A percentile compares a stretch with the other conserved stretches of the same genome.
These are phyloP conservation scores for Wickerhamomyces ciferrii DNA, from an alignment of 805 yeast species.

Conservation along the genomic window DNA sequence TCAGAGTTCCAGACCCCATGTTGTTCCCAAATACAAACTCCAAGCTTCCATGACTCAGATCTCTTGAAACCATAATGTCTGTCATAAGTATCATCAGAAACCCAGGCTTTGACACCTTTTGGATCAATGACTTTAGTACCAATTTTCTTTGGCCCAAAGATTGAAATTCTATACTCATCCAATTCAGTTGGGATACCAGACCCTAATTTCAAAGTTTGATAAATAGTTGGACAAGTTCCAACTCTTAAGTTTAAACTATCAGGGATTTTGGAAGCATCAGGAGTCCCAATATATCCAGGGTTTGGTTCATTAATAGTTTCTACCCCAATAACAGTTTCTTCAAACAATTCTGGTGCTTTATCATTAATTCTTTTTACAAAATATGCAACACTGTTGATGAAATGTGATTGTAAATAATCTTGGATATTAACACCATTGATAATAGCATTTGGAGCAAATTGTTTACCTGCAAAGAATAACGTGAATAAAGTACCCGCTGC, in stretches of 20 bases:
- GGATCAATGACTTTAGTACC: slow-evolving; percentile 61
- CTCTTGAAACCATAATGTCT: slow-evolving; percentile 67
- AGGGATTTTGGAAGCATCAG: slow-evolving; percentile 50
- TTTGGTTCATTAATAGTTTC: slow-evolving; percentile 88
- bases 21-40: slow-evolving; percentile 76
- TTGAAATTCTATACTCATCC: slow-evolving; percentile 63
- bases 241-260: slow-evolving; percentile 60
- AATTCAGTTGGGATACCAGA: slow-evolving; percentile 69
- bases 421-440: slow-evolving; percentile 76
- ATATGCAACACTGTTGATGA: slow-evolving; percentile 45
- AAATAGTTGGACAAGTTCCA: slow-evolving; percentile 80
- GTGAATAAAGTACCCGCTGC: slow-evolving; percentile 83
- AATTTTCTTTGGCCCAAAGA: slow-evolving; percentile 70
- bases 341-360: slow-evolving; percentile 39
- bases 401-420: slow-evolving; percentile 65
- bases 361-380: slow-evolving; percentile 36
- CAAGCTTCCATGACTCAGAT: slow-evolving; percentile 57
- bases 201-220: slow-evolving; percentile 70
- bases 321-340: slow-evolving; percentile 59
- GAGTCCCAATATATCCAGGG: slow-evolving; percentile 63
- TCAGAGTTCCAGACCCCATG: slow-evolving; percentile 69
- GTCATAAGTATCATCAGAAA: slow-evolving; percentile 50
- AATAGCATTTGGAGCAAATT: slow-evolving; percentile 69
- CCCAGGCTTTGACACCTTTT: slow-evolving; percentile 65
- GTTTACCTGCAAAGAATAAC: slow-evolving; percentile 72